Evolutionary conservation across 257 asterid genomes (phyloP), one percentile per base, ranked within the genome.

Genomic region (Lycium barbarum): DNA sequence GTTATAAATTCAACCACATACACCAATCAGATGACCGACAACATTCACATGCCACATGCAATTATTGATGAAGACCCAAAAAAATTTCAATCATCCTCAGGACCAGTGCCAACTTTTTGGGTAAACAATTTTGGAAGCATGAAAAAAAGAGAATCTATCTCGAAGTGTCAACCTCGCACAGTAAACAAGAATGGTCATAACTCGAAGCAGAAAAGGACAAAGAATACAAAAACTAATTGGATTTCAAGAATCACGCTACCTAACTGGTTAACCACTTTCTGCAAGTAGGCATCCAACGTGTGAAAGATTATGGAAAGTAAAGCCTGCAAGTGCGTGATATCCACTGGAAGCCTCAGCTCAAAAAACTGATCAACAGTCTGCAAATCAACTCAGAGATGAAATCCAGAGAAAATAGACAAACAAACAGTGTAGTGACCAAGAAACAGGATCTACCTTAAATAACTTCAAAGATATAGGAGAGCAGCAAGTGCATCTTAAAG

Each of bases 291-390:
- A 88, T 97, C 98, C 91, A 97, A 83, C 73, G 98, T 92, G 89
- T 95, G 98, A 88, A 97, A 94, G 83, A 97, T 90, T 76, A 94
- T 86, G 86, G 98, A 97, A 80, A 95, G 90, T 65, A 97, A 93
- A 90, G 99, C 99, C 87, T 95, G 98, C 86, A 97, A 90, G 93
- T 97, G 99, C 58, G 97, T 95, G 83, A 97, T 93, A 89, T 95
- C 98, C 91, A 95, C 86, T 43, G 98, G 99, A 84, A 95, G 93
- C 86, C 90, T 92, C 97, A 96, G 91, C 88, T 87, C 92, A 83
- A 95, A 97, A 79, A 97, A 96, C 87, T 94, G 99, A 90, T 90
- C 98, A 89, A 97, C 95, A 9, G 98, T 95, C 99, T 97, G 96
- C 93, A 92, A 90, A 90, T 68, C 70, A 90, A 85, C n/a, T 72